phyloP scores from a whole-genome alignment of 2,329 filamentous ascomycete species.

The Sclerotinia sclerotiorum region DNA sequence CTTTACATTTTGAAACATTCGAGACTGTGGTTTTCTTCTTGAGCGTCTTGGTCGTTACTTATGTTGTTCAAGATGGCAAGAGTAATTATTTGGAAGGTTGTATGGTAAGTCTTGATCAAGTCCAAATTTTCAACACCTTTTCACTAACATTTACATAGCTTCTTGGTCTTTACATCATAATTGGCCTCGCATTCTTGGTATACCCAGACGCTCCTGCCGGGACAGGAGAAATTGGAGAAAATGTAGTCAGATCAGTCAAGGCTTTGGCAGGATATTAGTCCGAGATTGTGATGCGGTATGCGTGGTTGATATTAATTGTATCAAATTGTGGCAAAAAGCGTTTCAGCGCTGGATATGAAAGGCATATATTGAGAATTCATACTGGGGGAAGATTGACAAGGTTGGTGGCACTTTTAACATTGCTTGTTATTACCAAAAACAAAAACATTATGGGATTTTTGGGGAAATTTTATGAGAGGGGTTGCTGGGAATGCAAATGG shows the following conservation, averaged over 20 bases:
- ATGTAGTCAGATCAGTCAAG: slow-evolving; percentile 21
- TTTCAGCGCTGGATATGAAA: slow-evolving; percentile 14
- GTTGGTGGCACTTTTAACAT: not conserved
- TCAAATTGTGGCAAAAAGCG: not conserved
- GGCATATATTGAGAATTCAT: not conserved
- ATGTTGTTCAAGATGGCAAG: slow-evolving; percentile 76
- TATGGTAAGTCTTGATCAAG: slow-evolving; percentile 47
- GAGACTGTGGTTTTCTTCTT: slow-evolving; percentile 76
- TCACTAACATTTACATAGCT: slow-evolving; percentile 49
- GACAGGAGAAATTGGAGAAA: slow-evolving; percentile 7
- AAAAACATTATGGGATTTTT: not conserved
- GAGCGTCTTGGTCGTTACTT: slow-evolving; percentile 72
- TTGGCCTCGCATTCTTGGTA: slow-evolving; percentile 59
- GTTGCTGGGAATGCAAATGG: not conserved
- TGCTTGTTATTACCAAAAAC: not conserved
- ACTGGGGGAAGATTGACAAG: not conserved
- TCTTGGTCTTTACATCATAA: slow-evolving; percentile 53
- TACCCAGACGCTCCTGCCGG: slow-evolving; percentile 52
- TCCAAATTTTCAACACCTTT: not conserved
- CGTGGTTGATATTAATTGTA: not conserved
- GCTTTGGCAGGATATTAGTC: slow-evolving; percentile 23
- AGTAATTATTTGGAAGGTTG: slow-evolving; percentile 84
- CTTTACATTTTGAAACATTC: slow-evolving; percentile 76
- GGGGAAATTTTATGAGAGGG: not conserved
- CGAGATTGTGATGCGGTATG: not conserved